Evolutionary conservation across 2,329 filamentous ascomycete genomes (phyloP), one percentile per base, ranked within the genome.

Genomic region (Cladosporium halotolerans): DNA sequence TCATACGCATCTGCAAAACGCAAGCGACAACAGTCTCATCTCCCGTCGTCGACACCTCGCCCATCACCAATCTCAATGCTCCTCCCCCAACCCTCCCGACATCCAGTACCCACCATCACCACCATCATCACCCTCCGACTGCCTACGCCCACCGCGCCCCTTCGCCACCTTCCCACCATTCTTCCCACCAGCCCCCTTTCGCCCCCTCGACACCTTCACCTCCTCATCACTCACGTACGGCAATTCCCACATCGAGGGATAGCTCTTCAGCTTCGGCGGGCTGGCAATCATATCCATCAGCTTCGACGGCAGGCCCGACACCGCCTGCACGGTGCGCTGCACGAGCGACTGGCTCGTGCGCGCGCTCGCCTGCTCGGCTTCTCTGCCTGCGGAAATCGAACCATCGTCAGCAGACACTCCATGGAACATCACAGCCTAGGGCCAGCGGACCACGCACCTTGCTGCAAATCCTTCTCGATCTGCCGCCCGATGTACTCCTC

Each of bases 401-500:
- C 23, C 23, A 28, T 28, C 36, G 10, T 39, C 16, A 39, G 36
- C 36, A 39, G 5, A 28, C 4, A 28, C 23, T 18, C 16, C 16
- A 18, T 18, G 16, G 16, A 18, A 3, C 16, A 18, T 18, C 16
- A 18, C 16, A 18, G 16, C 2, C 16, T 18, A 18, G 16, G 16
- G 3, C 16, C 16, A 18, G 16, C 33, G 9, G n/a, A 9, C 10
- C 10, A 43, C 62, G 60, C 53, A 64, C 65, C 54, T 39, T 60
- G 58, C 13, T 53, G 46, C 9, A 68, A 52, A 56, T 68, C 66
- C 18, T 54, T 54, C 23, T 59, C 58, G 38, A 68, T 66, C 55
- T 65, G 58, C 40, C 56, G 53, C 40, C 65, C 65, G 39, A 61
- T 52, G 18, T 57, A 47, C 42, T 56, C 44, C 55, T 63, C 60